Evolutionary conservation across 2,329 filamentous ascomycete species (phyloP), one percentile per base, ranked within the genome.

Genomic region (Cladobotryum protrusum): DNA sequence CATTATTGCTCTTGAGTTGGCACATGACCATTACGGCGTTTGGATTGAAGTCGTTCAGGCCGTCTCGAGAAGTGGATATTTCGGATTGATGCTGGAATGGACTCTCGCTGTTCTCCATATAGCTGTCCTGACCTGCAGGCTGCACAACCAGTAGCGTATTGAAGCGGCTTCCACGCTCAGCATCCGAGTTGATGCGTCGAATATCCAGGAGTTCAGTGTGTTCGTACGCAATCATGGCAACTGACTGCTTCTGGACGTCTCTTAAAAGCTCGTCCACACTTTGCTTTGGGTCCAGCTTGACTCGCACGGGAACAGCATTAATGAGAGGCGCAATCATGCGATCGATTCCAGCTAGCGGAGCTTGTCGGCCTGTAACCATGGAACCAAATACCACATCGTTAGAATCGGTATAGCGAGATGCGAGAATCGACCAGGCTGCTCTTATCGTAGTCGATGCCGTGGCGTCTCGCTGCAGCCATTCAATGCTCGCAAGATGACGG

Each of bases 321-420:
- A 50, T 50, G 19, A 46, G 41, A 32, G 48, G 48, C 4, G 42
- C 48, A 11, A 46, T 46, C 48, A 50, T 50, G 13, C 48, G 48
- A 40, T 50, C 48, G 32, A 50, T 29, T 3, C 48, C 48, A 40
- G 24, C 33, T 12, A 50, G 7, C 5, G 48, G 33, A 2, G 53
- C 54, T 11, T 58, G 51, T 4, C 59, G 47, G 3, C 57, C 61
- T 1, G 48, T 54, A 2, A 60, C 48, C 3, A 56, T 52, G 2
- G 54, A 47, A 1, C 60, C 63, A 24, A 61, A 64, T 9, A 61
- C 15, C 1, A 61, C 52, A 45, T 73, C 70, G 17, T 50, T 45
- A 15, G 51, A 64, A 52, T 17, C 63, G 53, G 69, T 62, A 48
- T 70, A 69, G 1, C 67, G 54, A 0, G 64, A 62, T 2, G 68